Conservation (phyloP, 192 early-diverging fungal species). For the Backusella morwellensis region DNA sequence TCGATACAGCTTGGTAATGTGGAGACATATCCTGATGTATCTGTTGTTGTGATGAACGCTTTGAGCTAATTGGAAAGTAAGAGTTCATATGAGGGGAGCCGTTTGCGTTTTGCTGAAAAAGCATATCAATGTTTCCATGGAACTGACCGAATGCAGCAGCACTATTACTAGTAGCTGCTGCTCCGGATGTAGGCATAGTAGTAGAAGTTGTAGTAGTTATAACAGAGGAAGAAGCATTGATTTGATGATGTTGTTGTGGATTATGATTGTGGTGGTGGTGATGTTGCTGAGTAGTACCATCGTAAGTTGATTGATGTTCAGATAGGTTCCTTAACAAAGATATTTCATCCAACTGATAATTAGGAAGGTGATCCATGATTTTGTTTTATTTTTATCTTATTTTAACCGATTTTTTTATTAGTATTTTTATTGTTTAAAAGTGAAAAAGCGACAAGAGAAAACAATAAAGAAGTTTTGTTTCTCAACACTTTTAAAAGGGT, state of each 20-base stretch:
- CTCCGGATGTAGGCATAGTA: background rate
- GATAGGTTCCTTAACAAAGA: constrained; percentile 5
- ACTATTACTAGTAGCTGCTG: background rate
- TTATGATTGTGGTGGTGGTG: background rate
- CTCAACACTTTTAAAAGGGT: background rate
- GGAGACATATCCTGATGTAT: background rate
- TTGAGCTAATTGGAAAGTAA: background rate
- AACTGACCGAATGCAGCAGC: background rate
- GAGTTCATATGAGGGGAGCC: background rate
- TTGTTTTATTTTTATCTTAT: background rate
- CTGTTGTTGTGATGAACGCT: background rate
- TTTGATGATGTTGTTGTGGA: background rate
- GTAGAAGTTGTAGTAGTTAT: background rate
- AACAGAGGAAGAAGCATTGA: background rate
- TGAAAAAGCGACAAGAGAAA: background rate
- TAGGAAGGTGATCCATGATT: constrained; percentile 13
- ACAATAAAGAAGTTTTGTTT: constrained; percentile 1
- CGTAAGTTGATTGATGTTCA: background rate
- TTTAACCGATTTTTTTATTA: background rate
- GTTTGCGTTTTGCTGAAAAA: background rate
- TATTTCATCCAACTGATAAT: constrained; percentile 16
- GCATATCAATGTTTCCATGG: constrained; percentile 1
- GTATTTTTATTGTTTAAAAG: background rate
- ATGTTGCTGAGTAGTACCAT: background rate
- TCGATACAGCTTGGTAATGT: background rate